Evolutionary conservation across 495 filamentous ascomycete species (phyloP), one percentile per base, ranked within the genome.

Genomic region (Hypoxylon trugodes): DNA sequence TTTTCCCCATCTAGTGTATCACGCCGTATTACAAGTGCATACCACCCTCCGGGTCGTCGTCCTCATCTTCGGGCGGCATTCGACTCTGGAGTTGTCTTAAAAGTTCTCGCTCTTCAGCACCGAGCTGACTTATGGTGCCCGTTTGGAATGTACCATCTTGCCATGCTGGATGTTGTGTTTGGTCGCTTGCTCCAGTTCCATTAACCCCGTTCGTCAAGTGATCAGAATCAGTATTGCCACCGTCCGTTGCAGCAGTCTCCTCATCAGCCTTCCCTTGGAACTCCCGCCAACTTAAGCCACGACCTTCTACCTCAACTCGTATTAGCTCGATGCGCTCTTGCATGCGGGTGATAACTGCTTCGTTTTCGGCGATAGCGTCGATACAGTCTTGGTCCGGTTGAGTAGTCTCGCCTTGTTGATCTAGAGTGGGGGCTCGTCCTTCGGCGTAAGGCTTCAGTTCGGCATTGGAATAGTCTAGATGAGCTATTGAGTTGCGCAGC

Each of bases 401-500:
- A 69, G 9, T 40, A 46, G 48, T 18, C n/a, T 12, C 21, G 30
- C 35, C 58, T 57, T 65, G 46, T 25, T 55, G 54, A 6, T 59
- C 61, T 8, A 75, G 50, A 1, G 73, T 53, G 8, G 61, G 38
- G 1, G 57, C 62, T 10, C 40, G 61, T 24, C 75, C 77, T 6
- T 76, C 70, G 37, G 84, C 84, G 68, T 85, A 93, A 10, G 82
- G 81, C 30, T 80, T 77, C 33, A 94, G 79, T 74, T 94, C 86
- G 45, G 80, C 77, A 76, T 96, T 96, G 19, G 89, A 92, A 75
- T 86, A 85, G 52, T 86, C 80, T 16, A 97, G 89, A 72, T 96
- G 93, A 6, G 85, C 79, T 72, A 95, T 91, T 48, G 83, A 87
- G 80, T 96, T 96, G 71, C 84, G 86, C 35, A 97, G 79, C 72